phyloP scores from a whole-genome alignment of 2,329 filamentous ascomycete species.

The Paecilomyces sp. region DNA sequence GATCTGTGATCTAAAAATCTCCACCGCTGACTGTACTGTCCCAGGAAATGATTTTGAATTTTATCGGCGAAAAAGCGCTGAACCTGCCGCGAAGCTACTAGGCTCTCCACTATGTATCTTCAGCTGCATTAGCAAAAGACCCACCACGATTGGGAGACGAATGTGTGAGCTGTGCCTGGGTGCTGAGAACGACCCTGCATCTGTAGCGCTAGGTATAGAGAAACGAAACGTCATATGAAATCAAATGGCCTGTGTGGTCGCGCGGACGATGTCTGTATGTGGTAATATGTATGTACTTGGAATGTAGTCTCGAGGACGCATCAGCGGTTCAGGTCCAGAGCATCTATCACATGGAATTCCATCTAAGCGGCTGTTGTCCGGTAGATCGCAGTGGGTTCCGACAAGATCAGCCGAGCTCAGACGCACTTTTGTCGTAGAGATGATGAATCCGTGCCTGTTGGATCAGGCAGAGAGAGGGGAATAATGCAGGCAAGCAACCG shows the following conservation, averaged over 20 bases:
- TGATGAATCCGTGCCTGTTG: not conserved
- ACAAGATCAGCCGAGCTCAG: not conserved
- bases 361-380: not conserved
- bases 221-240: not conserved
- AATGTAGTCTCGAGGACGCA: not conserved
- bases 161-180: not conserved
- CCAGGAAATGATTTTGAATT: constrained; percentile 67
- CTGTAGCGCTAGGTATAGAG: not conserved
- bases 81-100: constrained; percentile 38
- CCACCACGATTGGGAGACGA: constrained; percentile 1
- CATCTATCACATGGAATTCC: not conserved
- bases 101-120: constrained; percentile 1
- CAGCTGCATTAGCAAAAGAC: not conserved
- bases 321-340: not conserved
- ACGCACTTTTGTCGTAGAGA: not conserved
- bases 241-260: not conserved
- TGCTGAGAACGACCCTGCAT: not conserved
- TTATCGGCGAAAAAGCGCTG: constrained; percentile 44
- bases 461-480: not conserved
- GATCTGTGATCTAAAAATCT: not conserved
- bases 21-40: not conserved
- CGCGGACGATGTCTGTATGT: no score
- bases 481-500: not conserved
- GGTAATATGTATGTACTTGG: not conserved
- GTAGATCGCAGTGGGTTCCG: not conserved